Base-by-base conservation (phyloP, 208 protist genomes). In the Acanthamoeba triangularis region DNA sequence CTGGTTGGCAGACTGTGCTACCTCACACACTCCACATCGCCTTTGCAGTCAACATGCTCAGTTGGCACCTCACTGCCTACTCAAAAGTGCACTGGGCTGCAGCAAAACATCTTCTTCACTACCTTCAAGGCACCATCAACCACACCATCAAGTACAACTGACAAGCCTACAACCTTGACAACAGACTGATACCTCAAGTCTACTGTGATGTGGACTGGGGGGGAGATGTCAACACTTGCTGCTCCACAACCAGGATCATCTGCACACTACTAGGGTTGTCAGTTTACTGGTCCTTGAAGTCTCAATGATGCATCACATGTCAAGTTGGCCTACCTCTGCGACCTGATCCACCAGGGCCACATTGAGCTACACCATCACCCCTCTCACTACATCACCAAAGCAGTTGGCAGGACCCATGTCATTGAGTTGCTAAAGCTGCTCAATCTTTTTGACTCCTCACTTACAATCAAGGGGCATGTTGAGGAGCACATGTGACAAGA, bases 161-260 rank as follows among this genome's bases (percentile, higher is more conserved):
- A 33, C 14, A 88, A 52, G 30, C 5, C 30, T 33, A 1, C 1
- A 44, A 4, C 41, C 63, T 69, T 6, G 2, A n/a, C 59, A 63
- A n/a, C 20, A 20, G n/a, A 37, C 44, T 25, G 14, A 82, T 49
- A 1, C 18, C 14, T 3, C 44, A 41, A 14, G n/a, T 6, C 41
- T 84, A 84, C 76, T 84, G 35, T 11, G 49, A 84, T 84, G 76
- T 11, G 11, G 35, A 84, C 49, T 84, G 76, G 35, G 76, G 35
- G 8, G 25, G 44, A 11, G 16, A 76, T 23, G 16, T 41, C 13
- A 35, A 14, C 30, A 18, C 30, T 72, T 4, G 5, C 28, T 5
- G 20, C 16, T 76, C 67, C 2, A 35, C 20, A 1, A 76, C 30
- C 37, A 35, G 67, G 11, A 13, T 28, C 7, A 25, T 76, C 13